phyloP scores from a whole-genome alignment of 2,329 filamentous ascomycete species.

The Pseudogymnoascus sp. region DNA sequence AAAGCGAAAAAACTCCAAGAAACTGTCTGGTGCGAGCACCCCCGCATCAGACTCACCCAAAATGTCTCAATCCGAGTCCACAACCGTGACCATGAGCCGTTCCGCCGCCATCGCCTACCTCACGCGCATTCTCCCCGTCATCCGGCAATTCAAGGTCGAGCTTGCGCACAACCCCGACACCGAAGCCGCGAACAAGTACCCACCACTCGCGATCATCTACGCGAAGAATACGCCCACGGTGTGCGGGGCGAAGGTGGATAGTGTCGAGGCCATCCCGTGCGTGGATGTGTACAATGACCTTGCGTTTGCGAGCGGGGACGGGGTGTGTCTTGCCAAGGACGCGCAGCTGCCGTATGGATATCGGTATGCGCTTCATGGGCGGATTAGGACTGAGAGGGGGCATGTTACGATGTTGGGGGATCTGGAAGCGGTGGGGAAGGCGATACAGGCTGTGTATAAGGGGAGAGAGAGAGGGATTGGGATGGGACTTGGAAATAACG shows the following conservation, averaged over 20 bases:
- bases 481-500: constrained; percentile 33
- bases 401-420: constrained; percentile 85
- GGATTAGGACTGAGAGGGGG: constrained; percentile 72
- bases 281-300: constrained; percentile 79
- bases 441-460: constrained; percentile 57
- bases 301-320: constrained; percentile 79
- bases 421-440: constrained; percentile 68
- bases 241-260: constrained; percentile 68
- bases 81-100: constrained; percentile 26
- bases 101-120: constrained; percentile 54
- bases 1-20: background rate
- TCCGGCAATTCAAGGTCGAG: constrained; percentile 67
- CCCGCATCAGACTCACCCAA: background rate
- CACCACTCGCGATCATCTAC: constrained; percentile 75
- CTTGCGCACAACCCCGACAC: constrained; percentile 53
- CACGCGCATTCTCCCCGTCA: constrained; percentile 60
- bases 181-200: constrained; percentile 62
- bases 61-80: constrained; percentile 20
- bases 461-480: constrained; percentile 69
- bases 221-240: constrained; percentile 82
- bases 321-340: constrained; percentile 76
- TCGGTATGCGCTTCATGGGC: constrained; percentile 59
- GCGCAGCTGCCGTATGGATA: constrained; percentile 82
- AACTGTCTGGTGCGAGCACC: background rate
- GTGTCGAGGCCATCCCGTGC: constrained; percentile 62